Base-by-base conservation (phyloP, 352 stramenopile species). In the Phytopythium aichiense region DNA sequence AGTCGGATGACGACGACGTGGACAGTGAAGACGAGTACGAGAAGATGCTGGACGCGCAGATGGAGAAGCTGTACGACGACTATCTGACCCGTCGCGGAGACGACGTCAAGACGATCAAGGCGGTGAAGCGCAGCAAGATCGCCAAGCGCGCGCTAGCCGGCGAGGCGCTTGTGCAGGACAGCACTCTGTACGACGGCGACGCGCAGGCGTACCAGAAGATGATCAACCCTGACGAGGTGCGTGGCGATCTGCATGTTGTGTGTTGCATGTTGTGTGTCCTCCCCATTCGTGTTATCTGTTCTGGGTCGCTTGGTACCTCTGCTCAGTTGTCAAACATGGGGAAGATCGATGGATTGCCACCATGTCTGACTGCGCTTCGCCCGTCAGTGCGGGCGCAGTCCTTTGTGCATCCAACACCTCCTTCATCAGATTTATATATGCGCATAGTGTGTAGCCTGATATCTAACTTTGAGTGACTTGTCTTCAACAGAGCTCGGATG, bases 251-350 rank as follows among this genome's bases (percentile, higher is more conserved):
- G 42, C 63, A 25, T 65, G 9, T 59, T 63, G 20, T 72, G 2
- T 73, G 37, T 42, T 43, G 54, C 25, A 25, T 74, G 57, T 68
- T 63, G 54, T 55, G 38, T 74, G 61, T 53, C 20, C 67, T 70
- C 86, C 86, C 86, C 82, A 89, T 91, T 82, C 83, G 86, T 95
- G 86, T 95, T 95, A 91, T 95, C 84, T 95, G 86, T 92, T 93
- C 84, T 72, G 86, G 78, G 86, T 92, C 71, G 73, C 53, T 81
- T 77, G 74, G 84, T 95, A 94, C 85, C 84, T 91, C 65, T 64
- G 86, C 79, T 84, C 87, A 95, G 87, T 95, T 95, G 87, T 95
- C 87, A 93, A 95, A 84, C 71, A 88, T 92, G 84, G 87, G 87
- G 87, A 58, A 95, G 58, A 95, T 7, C 38, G 74, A 88, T 23